These are phyloP conservation scores for Umbilicaria muhlenbergii DNA, from an alignment of 495 filamentous ascomycete genomes.

Conservation along the genomic window DNA sequence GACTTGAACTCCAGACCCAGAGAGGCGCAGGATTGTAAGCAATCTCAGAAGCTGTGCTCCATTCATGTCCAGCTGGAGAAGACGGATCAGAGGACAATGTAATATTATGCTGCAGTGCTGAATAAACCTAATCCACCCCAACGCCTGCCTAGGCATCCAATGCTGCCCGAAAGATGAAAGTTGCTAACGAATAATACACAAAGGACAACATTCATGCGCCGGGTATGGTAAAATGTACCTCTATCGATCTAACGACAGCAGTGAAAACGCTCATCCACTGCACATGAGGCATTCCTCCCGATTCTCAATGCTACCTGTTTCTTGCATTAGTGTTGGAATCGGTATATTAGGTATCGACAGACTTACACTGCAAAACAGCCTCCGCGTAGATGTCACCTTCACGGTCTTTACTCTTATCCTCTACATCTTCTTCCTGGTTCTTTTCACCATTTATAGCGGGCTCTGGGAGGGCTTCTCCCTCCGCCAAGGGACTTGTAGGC, in stretches of 20 bases:
- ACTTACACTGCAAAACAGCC: constrained; percentile 64
- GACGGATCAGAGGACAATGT: too few species aligned
- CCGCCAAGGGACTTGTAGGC: constrained; percentile 34
- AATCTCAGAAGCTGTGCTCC: too few species aligned
- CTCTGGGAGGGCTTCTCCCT: constrained; percentile 41
- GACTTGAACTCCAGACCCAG: too few species aligned
- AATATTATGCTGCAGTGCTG: too few species aligned
- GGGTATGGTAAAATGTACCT: too few species aligned
- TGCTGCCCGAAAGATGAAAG: background rate
- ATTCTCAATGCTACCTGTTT: constrained; percentile 63
- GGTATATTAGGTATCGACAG: background rate
- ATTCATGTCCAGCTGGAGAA: too few species aligned
- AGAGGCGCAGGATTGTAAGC: too few species aligned
- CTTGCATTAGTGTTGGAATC: background rate
- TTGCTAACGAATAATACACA: background rate
- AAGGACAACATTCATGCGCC: too few species aligned
- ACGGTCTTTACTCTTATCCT: constrained; percentile 47
- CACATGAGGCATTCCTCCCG: constrained; percentile 82
- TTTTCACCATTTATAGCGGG: constrained; percentile 32
- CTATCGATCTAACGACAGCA: too few species aligned
- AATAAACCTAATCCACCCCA: too few species aligned
- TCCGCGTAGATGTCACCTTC: constrained; percentile 90
- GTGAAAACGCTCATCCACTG: constrained; percentile 41
- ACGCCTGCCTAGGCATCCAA: background rate
- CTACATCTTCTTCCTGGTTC: constrained; percentile 47